Percentiles rank a stretch among this genome's conserved stretches.
Evolutionary conservation across 495 filamentous ascomycete genomes (phyloP).

Genomic region (Thermochaetoides thermophila): DNA sequence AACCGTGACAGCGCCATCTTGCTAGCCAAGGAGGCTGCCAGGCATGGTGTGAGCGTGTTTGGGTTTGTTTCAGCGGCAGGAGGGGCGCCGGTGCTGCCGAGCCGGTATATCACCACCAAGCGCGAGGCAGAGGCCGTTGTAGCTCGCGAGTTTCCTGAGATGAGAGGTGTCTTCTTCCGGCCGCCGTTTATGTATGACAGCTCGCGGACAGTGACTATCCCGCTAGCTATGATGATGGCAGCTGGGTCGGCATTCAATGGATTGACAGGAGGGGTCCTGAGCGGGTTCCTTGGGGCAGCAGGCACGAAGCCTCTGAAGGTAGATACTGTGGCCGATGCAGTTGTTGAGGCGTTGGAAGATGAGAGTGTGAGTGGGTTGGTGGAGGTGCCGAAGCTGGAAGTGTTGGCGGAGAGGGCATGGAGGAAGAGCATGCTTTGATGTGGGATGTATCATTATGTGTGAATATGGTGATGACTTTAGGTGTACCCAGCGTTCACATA

Average conservation of each 20-base stretch:
- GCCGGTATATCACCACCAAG: conserved; percentile 82
- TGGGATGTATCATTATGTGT: conserved; percentile 1
- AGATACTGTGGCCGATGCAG: conserved; percentile 70
- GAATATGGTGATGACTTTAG: no score
- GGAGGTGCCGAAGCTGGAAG: conserved; percentile 54
- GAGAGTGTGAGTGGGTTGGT: conserved; percentile 52
- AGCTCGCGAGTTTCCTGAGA: conserved; percentile 47
- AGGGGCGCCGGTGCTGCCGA: conserved; percentile 68
- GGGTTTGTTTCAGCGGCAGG: conserved; percentile 79
- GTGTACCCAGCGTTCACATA: no score
- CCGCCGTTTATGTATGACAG: conserved; percentile 83
- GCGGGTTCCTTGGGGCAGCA: conserved; percentile 61
- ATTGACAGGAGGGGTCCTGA: conserved; percentile 55
- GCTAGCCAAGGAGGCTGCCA: conserved; percentile 65
- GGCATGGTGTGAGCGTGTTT: conserved; percentile 50
- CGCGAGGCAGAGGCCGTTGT: conserved; percentile 78
- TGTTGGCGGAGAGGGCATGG: conserved; percentile 61
- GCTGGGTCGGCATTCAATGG: conserved; percentile 57
- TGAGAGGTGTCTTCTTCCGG: conserved; percentile 71
- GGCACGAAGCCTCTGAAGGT: conserved; percentile 75
- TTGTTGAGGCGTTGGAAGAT: conserved; percentile 65
- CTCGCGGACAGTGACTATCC: conserved; percentile 66
- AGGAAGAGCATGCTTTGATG: conserved; percentile 62
- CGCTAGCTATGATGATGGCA: conserved; percentile 58
- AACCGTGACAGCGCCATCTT: conserved; percentile 77